Evolutionary conservation across 108 stramenopile species (phyloP), one percentile per base, ranked within the genome.

Genomic region (Fistulifera solaris): DNA sequence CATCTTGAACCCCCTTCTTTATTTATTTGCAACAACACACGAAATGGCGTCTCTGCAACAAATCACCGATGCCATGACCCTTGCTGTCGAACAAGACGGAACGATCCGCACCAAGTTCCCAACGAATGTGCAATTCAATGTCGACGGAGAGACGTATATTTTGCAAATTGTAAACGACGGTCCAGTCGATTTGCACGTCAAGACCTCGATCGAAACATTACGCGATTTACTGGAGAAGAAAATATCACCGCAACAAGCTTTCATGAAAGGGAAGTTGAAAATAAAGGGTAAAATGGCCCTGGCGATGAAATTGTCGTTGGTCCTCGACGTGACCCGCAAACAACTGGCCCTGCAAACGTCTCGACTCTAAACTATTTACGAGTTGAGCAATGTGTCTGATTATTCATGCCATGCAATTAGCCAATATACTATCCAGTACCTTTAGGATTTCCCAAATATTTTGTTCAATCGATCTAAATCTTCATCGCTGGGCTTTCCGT

Each of bases 211-310:
- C 17, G 54, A 53, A 18, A 40, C 62, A 0, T 66, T 78, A 16
- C 71, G 70, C 16, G 26, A 70, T 19, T 46, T 78, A 40, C 42
- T 78, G n/a, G 54, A 59, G 38, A 65, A 72, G 40, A 66, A 70
- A 39, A 27, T 73, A 28, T 73, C 67, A 15, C 70, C 76, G 1
- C 70, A 77, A 55, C 76, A 77, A 51, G 77, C 77, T 3, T 78
- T 78, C 42, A 61, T 78, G 68, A 63, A 73, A 59, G 65, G 68
- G 12, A 73, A 73, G 59, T 50, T 89, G 10, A 85, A 85, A 44
- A 81, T 89, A 48, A 85, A 89, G 58, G 87, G 87, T 8, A 89
- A 85, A 40, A 85, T 85, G 87, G 72, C 68, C 38, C 51, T 89
- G 35, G 87, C 87, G 0, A 83, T 89, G 83, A 89, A 89, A 66